Evolutionary conservation across 2,329 filamentous ascomycete genomes (phyloP).

Genomic region (Botrytis pseudocinerea): DNA sequence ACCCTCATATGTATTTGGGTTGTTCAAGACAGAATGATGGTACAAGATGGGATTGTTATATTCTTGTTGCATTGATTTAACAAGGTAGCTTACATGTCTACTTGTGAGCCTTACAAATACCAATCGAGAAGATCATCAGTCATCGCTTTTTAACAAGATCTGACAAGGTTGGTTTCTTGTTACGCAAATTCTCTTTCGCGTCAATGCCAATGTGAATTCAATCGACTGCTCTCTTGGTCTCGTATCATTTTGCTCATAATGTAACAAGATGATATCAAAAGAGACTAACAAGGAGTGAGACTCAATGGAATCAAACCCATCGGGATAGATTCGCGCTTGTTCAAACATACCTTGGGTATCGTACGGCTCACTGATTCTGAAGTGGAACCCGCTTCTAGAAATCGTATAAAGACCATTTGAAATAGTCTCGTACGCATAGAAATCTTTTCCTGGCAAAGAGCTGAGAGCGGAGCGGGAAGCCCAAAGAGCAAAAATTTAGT

Average conservation of each 20-base stretch:
- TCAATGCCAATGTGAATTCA: neutral
- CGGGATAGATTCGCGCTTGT: no score
- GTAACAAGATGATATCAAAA: neutral
- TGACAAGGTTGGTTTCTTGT: neutral
- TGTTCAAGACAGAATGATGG: no score
- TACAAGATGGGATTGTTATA: no score
- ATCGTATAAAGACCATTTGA: neutral
- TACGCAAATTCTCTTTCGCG: neutral
- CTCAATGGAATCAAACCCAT: no score
- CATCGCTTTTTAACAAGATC: neutral
- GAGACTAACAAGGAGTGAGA: neutral
- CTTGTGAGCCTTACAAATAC: no score
- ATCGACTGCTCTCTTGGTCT: neutral
- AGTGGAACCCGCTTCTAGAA: neutral
- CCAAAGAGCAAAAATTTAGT: no score
- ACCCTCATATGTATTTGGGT: no score
- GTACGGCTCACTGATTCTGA: neutral
- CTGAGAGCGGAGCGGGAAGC: no score
- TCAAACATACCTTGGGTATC: neutral
- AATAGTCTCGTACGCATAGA: neutral
- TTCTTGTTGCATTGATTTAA: no score
- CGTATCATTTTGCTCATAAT: neutral
- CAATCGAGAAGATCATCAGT: no score
- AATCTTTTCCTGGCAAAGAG: no score
- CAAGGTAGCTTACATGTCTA: no score